Conservation (phyloP, 768 basidiomycete genomes). For the Boletales sp. region DNA sequence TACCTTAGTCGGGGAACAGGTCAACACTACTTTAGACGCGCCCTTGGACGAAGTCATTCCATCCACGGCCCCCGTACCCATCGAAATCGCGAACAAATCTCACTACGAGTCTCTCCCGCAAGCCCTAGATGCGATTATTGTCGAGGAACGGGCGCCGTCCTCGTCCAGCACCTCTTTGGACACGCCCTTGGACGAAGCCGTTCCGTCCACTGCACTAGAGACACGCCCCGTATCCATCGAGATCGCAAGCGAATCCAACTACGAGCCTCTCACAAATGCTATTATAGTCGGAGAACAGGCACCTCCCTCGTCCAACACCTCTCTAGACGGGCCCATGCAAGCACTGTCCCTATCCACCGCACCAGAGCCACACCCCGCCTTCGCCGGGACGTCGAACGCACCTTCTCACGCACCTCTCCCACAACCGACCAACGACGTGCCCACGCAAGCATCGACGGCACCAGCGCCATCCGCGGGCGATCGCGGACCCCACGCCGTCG, state of each 20-base stretch:
- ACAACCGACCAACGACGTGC: not conserved
- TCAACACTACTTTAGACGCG: no score
- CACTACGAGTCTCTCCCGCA: not conserved
- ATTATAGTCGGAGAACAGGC: not conserved
- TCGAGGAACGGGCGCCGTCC: slow-evolving; percentile 1
- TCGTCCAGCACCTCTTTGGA: no score
- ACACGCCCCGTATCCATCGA: not conserved
- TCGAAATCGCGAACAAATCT: slow-evolving; percentile 7
- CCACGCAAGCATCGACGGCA: no score
- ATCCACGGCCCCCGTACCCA: no score
- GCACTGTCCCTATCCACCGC: not conserved
- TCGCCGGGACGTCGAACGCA: not conserved
- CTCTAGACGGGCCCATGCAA: not conserved
- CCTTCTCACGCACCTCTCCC: not conserved
- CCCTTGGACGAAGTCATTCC: not conserved
- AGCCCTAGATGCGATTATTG: not conserved
- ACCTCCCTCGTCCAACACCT: no score
- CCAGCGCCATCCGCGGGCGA: no score
- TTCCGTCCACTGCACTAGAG: no score
- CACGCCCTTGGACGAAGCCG: not conserved
- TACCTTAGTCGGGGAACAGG: not conserved
- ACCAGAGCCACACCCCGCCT: not conserved
- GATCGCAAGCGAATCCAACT: slow-evolving; percentile 1
- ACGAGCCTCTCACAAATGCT: not conserved
- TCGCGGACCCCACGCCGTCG: no score